A percentile compares a stretch with the other conserved stretches of the same genome.
phyloP scores from a whole-genome alignment of 768 basidiomycete genomes.

The Xerocomus brunneocitrinus region DNA sequence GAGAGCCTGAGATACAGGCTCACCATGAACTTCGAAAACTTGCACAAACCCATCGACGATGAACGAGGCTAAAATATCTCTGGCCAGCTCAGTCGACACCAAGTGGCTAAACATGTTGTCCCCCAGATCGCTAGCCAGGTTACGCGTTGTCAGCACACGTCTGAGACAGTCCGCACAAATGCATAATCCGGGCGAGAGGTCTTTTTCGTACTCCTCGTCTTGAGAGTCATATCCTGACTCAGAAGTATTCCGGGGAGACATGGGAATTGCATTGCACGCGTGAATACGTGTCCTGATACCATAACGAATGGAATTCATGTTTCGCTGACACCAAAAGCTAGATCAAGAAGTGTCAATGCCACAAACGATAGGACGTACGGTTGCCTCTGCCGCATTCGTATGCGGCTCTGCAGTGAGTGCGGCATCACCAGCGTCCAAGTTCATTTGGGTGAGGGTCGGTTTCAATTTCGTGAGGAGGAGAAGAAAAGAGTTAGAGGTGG shows the following conservation, averaged over 20 bases:
- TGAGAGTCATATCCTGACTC: neutral
- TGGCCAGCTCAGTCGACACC: neutral
- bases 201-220: neutral
- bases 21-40: neutral
- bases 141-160: neutral
- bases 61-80: neutral
- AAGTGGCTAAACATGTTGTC: slow-evolving; percentile 1
- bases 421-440: neutral
- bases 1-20: neutral
- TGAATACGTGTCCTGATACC: neutral
- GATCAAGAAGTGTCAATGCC: neutral
- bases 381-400: neutral
- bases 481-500: too few relatives aligned
- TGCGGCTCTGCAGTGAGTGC: neutral
- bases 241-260: neutral
- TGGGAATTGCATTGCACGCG: neutral
- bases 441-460: too few relatives aligned
- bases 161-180: neutral
- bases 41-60: neutral
- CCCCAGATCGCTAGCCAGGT: neutral
- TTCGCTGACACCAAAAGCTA: neutral
- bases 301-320: neutral
- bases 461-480: too few relatives aligned
- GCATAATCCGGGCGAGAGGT: neutral
- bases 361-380: neutral